These are phyloP conservation scores for Candida sithepensis DNA, from an alignment of 805 yeast genomes.

Conservation along the genomic window DNA sequence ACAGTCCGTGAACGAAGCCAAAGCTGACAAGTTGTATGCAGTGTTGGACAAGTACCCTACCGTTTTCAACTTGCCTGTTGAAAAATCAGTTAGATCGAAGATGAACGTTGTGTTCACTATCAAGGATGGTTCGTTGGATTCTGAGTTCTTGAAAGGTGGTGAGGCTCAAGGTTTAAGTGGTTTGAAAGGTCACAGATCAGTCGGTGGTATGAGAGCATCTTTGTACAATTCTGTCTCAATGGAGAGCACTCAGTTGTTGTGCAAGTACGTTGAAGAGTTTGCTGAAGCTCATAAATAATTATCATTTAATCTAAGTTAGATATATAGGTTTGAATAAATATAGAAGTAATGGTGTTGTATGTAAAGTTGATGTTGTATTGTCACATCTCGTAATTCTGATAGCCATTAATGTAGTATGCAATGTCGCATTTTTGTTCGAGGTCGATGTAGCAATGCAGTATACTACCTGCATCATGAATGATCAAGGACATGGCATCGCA, in stretches of 20 bases:
- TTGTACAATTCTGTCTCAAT: constrained; percentile 81
- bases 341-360: background rate
- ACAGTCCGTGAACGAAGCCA: constrained; percentile 51
- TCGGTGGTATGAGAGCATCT: constrained; percentile 95
- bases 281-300: constrained; percentile 37
- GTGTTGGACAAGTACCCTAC: constrained; percentile 65
- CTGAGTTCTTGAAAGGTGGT: constrained; percentile 68
- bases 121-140: constrained; percentile 54
- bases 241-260: constrained; percentile 55
- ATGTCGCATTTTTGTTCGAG: constrained; percentile 63
- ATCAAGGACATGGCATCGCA: constrained; percentile 61
- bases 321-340: background rate
- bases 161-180: constrained; percentile 60
- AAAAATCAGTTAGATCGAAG: constrained; percentile 60
- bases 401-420: constrained; percentile 53
- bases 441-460: constrained; percentile 64
- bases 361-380: background rate
- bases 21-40: constrained; percentile 61
- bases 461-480: constrained; percentile 48
- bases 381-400: constrained; percentile 10
- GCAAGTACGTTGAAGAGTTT: constrained; percentile 55
- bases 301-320: background rate
- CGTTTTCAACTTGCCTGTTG: constrained; percentile 66
- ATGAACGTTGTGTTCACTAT: constrained; percentile 94
- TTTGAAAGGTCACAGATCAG: constrained; percentile 93